These are phyloP conservation scores for Leccinellum rugosiceps DNA, from an alignment of 768 basidiomycete species.

Conservation along the genomic window DNA sequence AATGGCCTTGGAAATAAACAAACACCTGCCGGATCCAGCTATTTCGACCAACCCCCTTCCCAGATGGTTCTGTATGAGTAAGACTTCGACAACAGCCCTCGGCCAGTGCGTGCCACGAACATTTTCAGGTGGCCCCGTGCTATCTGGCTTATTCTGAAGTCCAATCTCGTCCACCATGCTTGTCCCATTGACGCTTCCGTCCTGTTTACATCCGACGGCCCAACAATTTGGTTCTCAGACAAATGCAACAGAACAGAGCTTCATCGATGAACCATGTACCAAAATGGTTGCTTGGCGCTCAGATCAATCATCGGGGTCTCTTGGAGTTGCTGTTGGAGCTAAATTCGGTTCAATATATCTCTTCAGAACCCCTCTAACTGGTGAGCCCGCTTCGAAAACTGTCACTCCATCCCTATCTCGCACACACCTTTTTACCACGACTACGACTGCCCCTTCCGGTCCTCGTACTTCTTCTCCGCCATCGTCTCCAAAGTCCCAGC, in stretches of 20 bases:
- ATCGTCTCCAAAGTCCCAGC: conserved; percentile 18
- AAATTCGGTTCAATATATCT: conserved; percentile 25
- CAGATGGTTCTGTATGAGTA: conserved; percentile 1
- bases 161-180: conserved; percentile 15
- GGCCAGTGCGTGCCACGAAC: conserved; percentile 6
- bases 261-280: conserved; percentile 20
- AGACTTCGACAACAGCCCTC: not conserved
- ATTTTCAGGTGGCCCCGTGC: not conserved
- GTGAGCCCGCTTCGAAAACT: conserved; percentile 14
- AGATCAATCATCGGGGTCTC: not conserved
- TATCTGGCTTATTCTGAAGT: not conserved
- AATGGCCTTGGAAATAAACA: conserved; percentile 30
- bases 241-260: conserved; percentile 22
- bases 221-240: conserved; percentile 6
- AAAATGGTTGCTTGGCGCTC: conserved; percentile 19
- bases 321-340: conserved; percentile 23
- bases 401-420: conserved; percentile 13
- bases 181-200: conserved; percentile 24
- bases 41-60: not conserved
- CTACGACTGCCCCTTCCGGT: conserved; percentile 4
- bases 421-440: conserved; percentile 4
- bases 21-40: conserved; percentile 17
- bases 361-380: conserved; percentile 25
- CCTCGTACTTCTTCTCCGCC: conserved; percentile 16
- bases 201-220: conserved; percentile 10